Conservation (phyloP, 2,329 filamentous ascomycete species). For the Colletotrichum theobromicola region DNA sequence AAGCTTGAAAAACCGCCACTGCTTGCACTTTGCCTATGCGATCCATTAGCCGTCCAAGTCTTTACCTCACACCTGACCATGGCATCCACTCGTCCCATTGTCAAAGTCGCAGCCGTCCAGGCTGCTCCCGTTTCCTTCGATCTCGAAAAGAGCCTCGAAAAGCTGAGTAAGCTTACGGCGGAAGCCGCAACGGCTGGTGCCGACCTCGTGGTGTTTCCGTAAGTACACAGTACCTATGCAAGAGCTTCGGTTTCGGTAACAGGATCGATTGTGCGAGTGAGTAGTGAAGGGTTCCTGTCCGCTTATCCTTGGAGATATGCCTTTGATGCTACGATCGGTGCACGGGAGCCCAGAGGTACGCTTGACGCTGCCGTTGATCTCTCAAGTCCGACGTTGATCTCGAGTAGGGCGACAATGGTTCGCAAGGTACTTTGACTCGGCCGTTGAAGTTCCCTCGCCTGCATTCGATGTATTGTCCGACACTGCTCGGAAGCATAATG, state of each 20-base stretch:
- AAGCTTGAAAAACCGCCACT: neutral
- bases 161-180: constrained; percentile 35
- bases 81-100: constrained; percentile 21
- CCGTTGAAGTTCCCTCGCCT: constrained; percentile 41
- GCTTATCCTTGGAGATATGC: constrained; percentile 48
- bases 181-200: constrained; percentile 40
- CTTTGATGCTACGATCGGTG: constrained; percentile 46
- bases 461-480: constrained; percentile 37
- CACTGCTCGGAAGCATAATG: constrained; percentile 36
- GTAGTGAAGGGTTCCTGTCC: constrained; percentile 42
- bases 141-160: constrained; percentile 38
- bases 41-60: neutral
- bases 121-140: constrained; percentile 45
- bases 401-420: constrained; percentile 43
- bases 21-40: neutral
- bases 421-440: constrained; percentile 42
- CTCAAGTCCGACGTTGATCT: neutral
- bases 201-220: constrained; percentile 46
- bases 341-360: constrained; percentile 41
- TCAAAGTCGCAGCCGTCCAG: constrained; percentile 44
- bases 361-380: neutral
- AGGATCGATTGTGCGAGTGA: neutral
- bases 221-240: constrained; percentile 20
- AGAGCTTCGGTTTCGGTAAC: neutral
- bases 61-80: neutral